Base-by-base conservation (phyloP, 1,284 basidiomycete species). In the Tranzscheliella williamsii region DNA sequence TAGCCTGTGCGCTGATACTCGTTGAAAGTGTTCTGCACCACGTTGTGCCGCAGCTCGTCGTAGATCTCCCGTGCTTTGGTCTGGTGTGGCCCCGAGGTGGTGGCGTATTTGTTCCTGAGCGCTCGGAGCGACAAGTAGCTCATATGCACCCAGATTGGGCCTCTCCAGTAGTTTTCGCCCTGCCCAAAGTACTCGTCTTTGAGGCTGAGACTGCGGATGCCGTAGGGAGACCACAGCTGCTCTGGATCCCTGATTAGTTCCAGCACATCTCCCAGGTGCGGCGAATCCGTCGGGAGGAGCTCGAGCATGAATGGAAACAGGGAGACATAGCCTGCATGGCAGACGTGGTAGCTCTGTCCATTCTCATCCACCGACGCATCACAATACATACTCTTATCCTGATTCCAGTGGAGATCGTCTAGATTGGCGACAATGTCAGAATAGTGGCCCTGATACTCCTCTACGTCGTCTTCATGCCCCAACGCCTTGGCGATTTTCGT, bases 161-260 rank as follows among this genome's bases (percentile, higher is more conserved):
- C 91, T 69, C 88, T 87, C 92, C 92, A 96, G 79, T 96, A 96
- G 79, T 95, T 90, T 76, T 96, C 93, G 41, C 87, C 92, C 69
- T 86, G 81, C 15, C 91, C 92, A 68, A 91, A 96, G 45, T 88
- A 83, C n/a, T 87, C 85, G 72, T 96, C 90, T 15, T 85, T 84
- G 27, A 83, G 85, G 12, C 89, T 90, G 42, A 96, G 80, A 65
- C 90, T 92, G 30, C 92, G 86, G 31, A 96, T 81, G 37, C 92
- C 92, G 75, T 87, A 91, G 1, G 85, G 83, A 3, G 91, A 93
- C 92, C 92, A 96, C 22, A 96, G 83, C 57, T 91, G 87, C 21
- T 86, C 80, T 0, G 89, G 88, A 72, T 91, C 88, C 22, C 80
- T 82, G 20, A 96, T 80, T 33, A 92, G 79, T 67, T 92, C 87